These are phyloP conservation scores for Oryza rufipogon DNA, from an alignment of 176 grass and related monocot species.

Conservation along the genomic window DNA sequence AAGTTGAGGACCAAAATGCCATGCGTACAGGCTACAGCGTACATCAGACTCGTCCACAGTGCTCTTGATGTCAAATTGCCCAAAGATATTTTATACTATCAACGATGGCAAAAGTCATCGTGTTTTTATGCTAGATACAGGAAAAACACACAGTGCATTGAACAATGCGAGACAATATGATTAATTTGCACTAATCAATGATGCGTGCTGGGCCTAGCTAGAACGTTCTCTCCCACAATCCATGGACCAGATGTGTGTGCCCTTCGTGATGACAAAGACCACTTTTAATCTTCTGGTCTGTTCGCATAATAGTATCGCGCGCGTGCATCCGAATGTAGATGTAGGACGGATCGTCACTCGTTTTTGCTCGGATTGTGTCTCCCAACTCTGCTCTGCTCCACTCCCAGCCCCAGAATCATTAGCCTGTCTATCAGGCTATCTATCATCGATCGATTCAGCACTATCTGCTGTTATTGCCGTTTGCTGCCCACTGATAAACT, in stretches of 20 bases:
- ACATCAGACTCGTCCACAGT: background rate
- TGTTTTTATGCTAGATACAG: background rate
- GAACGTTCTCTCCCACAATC: background rate
- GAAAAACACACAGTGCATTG: background rate
- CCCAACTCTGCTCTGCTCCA: conserved; percentile 20
- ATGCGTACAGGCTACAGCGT: background rate
- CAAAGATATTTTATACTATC: background rate
- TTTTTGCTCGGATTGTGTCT: background rate
- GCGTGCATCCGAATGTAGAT: background rate
- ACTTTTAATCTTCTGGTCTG: background rate
- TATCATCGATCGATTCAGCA: background rate
- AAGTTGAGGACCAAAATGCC: background rate
- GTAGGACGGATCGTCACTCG: background rate
- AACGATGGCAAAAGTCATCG: background rate
- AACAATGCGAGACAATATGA: background rate
- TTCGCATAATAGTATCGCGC: background rate
- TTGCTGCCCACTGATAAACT: conserved; percentile 5
- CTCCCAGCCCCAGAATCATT: conserved; percentile 28
- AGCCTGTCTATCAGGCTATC: background rate
- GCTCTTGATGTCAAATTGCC: background rate
- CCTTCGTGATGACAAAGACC: too few relatives aligned
- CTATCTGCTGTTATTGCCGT: background rate
- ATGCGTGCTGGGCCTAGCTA: background rate
- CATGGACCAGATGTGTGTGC: too few relatives aligned
- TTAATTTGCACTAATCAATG: background rate